These are phyloP conservation scores for Athelia sp. DNA, from an alignment of 1,284 basidiomycete species.

Conservation along the genomic window DNA sequence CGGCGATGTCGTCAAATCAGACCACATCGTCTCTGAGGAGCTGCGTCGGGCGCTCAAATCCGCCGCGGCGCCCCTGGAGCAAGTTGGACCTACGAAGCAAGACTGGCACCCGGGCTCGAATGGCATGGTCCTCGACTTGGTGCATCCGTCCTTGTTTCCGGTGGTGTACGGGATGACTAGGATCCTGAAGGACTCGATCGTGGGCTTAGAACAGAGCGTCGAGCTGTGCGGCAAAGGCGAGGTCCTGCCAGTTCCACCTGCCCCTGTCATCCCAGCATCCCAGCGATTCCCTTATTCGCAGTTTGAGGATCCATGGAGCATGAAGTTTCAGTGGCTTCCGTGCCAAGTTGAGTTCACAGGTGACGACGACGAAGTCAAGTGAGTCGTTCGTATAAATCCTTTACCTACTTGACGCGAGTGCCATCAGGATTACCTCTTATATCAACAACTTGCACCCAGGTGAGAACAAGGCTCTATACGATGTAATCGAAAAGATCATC, in stretches of 20 bases:
- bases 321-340: slow-evolving; percentile 28
- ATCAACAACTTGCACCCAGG: slow-evolving; percentile 26
- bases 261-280: too few relatives aligned
- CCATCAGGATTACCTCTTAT: slow-evolving; percentile 14
- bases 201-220: neutral
- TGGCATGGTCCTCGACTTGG: slow-evolving; percentile 34
- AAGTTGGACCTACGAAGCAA: slow-evolving; percentile 15
- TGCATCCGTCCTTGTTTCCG: slow-evolving; percentile 37
- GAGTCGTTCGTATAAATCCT: slow-evolving; percentile 1
- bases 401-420: neutral
- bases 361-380: slow-evolving; percentile 10
- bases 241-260: neutral
- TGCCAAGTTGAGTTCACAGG: slow-evolving; percentile 27
- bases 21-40: neutral
- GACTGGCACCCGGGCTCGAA: neutral
- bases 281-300: too few relatives aligned
- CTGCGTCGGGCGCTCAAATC: neutral
- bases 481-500: slow-evolving; percentile 11
- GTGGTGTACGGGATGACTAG: slow-evolving; percentile 24
- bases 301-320: neutral
- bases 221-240: neutral
- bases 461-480: slow-evolving; percentile 6
- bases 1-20: neutral
- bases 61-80: slow-evolving; percentile 19
- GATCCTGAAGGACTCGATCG: neutral